phyloP scores from a whole-genome alignment of 176 grass and related monocot species.

The Carex parvula region DNA sequence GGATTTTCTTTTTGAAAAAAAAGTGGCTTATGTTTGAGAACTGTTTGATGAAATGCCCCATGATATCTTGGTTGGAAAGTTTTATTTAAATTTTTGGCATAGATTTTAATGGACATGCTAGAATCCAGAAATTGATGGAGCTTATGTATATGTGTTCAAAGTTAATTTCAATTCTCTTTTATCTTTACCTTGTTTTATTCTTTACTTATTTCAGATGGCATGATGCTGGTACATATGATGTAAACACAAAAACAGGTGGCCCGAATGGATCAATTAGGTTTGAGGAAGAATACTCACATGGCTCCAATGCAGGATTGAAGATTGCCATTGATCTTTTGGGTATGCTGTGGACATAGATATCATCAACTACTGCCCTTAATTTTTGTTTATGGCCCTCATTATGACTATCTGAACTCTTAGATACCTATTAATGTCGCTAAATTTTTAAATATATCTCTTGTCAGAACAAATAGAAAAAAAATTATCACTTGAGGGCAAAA shows the following conservation, averaged over 20 bases:
- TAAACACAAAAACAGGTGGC: slow-evolving; percentile 71
- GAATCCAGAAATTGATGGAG: slow-evolving; percentile 13
- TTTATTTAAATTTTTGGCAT: not conserved
- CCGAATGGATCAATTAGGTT: slow-evolving; percentile 94
- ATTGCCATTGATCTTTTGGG: slow-evolving; percentile 95
- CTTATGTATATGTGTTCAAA: not conserved
- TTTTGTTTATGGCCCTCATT: not conserved
- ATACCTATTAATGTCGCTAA: not conserved
- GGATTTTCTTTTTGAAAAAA: not conserved
- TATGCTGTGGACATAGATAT: slow-evolving; percentile 34
- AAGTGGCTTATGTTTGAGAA: not conserved
- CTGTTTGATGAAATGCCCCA: slow-evolving; percentile 13
- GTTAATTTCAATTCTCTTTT: not conserved
- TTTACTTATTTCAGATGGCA: slow-evolving; percentile 73
- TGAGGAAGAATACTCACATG: slow-evolving; percentile 78
- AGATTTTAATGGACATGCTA: not conserved
- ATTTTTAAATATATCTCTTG: slow-evolving; percentile 5
- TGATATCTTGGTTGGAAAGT: not conserved
- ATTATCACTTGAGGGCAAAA: slow-evolving; percentile 2
- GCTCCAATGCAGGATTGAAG: slow-evolving; percentile 94
- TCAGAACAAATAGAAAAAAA: not conserved
- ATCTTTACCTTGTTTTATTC: not conserved
- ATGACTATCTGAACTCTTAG: slow-evolving; percentile 8
- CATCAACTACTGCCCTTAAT: slow-evolving; percentile 14
- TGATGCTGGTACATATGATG: slow-evolving; percentile 95